Evolutionary conservation across 805 yeast species (phyloP), one percentile per base, ranked within the genome.

Genomic region (Saccharomycopsis fermentans): DNA sequence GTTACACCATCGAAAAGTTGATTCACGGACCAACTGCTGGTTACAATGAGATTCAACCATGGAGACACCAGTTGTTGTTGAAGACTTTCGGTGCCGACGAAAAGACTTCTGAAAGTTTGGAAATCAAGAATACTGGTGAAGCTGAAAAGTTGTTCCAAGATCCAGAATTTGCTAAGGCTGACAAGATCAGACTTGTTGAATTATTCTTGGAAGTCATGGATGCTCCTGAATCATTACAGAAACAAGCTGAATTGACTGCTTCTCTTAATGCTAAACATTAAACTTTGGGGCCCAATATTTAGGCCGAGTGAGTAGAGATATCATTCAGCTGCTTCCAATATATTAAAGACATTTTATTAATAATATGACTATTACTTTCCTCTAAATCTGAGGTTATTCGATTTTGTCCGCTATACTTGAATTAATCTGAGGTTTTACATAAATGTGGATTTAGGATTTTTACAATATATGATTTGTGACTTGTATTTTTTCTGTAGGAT

Each of bases 191-290:
- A 67, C 70, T 82, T 68, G 70, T 83, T 26, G 87, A 83, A 66
- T 76, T 82, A 27, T 73, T 80, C 69, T 71, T 83, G 61, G 83
- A 82, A 32, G 76, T 76, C 60, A 73, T 80, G 78, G 87, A 83
- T 68, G 87, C 84, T 2, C 84, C 86, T 65, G 73, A 73, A 58
- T 79, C 80, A 69, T 79, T 87, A 73, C 77, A 80, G 62, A 78
- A 77, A 69, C 90, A 84, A 75, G 89, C 87, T 59, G 77, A 82
- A 71, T 73, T 83, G 66, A 77, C 84, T 57, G 82, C 82, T 62
- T 67, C 74, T 60, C 72, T 72, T 63, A 79, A 79, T 36, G 57
- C 55, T 17, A 32, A 32, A 32, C 35, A 32, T 32, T 32, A 14
- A 32, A 32, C 3, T 14, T 2, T 8, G 32, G 32, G 8, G 8